These are phyloP conservation scores for Fraxinus quadrangulata DNA, from an alignment of 257 asterid genomes.

Conservation along the genomic window DNA sequence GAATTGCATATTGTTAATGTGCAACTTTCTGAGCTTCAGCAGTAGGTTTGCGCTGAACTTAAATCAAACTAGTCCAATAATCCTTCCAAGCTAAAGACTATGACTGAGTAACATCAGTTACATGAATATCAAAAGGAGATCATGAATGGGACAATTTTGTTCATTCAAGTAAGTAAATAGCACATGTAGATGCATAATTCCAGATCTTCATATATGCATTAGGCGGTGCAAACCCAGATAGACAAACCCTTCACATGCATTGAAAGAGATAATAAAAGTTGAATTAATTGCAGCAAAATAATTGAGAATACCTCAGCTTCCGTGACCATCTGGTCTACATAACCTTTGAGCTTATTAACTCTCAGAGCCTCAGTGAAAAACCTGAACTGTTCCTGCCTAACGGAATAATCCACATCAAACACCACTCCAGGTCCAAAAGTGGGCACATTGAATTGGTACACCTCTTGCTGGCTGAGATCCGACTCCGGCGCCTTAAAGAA, in stretches of 20 bases:
- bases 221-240: background rate
- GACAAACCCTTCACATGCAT: background rate
- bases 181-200: background rate
- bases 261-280: background rate
- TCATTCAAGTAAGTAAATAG: background rate
- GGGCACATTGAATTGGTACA: slow-evolving; percentile 56
- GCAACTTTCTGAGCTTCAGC: background rate
- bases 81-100: background rate
- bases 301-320: slow-evolving; percentile 49
- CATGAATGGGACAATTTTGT: background rate
- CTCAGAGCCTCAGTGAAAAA: slow-evolving; percentile 56
- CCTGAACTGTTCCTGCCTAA: slow-evolving; percentile 58
- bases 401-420: slow-evolving; percentile 51
- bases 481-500: slow-evolving; percentile 55
- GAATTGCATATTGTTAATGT: background rate
- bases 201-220: background rate
- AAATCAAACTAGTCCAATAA: too few relatives aligned
- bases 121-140: background rate
- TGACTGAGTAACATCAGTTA: background rate
- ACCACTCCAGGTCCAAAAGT: slow-evolving; percentile 63
- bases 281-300: too few relatives aligned
- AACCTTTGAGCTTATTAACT: slow-evolving; percentile 45
- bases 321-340: slow-evolving; percentile 50
- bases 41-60: too few relatives aligned
- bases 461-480: slow-evolving; percentile 60